Percentiles rank a stretch among this genome's conserved stretches.
Conservation (phyloP, 2,329 filamentous ascomycete species). For the Pseudogymnoascus sp. region DNA sequence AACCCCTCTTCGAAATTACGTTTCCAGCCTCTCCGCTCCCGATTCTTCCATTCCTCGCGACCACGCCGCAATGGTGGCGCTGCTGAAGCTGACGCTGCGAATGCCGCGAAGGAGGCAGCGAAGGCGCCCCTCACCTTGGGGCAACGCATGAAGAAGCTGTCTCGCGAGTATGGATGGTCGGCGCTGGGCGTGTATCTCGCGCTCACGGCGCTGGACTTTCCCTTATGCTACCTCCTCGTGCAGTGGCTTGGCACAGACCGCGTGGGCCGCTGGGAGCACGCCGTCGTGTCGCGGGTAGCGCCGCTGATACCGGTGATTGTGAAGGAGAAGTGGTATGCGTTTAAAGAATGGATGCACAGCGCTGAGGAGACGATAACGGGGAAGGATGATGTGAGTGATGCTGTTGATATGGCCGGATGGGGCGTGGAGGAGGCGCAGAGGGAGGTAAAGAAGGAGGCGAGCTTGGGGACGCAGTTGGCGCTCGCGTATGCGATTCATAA, state of each 20-base stretch:
- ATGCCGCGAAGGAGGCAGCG: not conserved
- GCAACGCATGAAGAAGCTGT: constrained; percentile 62
- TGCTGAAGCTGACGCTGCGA: constrained; percentile 14
- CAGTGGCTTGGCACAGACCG: constrained; percentile 73
- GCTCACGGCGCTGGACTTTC: constrained; percentile 81
- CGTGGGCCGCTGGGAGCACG: constrained; percentile 63
- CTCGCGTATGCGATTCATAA: constrained; percentile 97
- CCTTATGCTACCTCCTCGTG: constrained; percentile 88
- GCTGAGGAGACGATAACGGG: constrained; percentile 37
- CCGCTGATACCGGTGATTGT: constrained; percentile 52
- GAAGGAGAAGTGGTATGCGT: constrained; percentile 45
- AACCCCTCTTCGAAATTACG: constrained; percentile 18
- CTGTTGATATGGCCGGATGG: constrained; percentile 46
- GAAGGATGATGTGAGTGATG: constrained; percentile 38
- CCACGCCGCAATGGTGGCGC: not conserved
- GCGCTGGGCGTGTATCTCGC: constrained; percentile 84
- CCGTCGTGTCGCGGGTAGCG: constrained; percentile 53
- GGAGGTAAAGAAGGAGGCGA: constrained; percentile 58
- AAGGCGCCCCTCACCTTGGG: constrained; percentile 17
- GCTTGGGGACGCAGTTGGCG: constrained; percentile 77
- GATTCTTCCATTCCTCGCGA: constrained; percentile 5
- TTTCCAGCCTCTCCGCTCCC: not conserved
- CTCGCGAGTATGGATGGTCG: constrained; percentile 88
- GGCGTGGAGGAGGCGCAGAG: constrained; percentile 57
- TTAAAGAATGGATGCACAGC: constrained; percentile 40